Evolutionary conservation across 2,329 filamentous ascomycete species (phyloP).

Genomic region (Volutella citrinella): DNA sequence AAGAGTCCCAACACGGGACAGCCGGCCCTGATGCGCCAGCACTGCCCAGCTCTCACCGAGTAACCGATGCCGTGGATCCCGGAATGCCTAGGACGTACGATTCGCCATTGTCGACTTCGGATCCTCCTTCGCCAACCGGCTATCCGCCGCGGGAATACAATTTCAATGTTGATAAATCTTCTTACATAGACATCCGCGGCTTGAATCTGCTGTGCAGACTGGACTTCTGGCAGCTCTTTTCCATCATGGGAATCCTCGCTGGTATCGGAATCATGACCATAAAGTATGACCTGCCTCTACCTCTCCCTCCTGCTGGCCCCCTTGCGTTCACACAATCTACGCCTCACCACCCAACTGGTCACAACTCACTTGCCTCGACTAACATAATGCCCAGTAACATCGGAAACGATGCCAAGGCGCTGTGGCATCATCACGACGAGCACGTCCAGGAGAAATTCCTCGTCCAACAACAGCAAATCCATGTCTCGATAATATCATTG

Average conservation of each 20-base stretch:
- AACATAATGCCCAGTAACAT: conserved; percentile 67
- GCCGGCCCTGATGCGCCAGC: conserved; percentile 22
- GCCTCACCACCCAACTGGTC: too few relatives aligned
- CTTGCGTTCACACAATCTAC: too few relatives aligned
- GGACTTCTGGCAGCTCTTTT: conserved; percentile 90
- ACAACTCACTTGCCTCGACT: conserved; percentile 2
- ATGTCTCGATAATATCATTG: conserved; percentile 91
- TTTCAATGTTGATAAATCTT: conserved; percentile 67
- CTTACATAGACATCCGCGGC: conserved; percentile 88
- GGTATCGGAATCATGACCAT: conserved; percentile 98
- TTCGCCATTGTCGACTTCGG: conserved; percentile 75
- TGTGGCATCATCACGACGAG: conserved; percentile 84
- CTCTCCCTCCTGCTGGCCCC: not conserved
- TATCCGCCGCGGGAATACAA: too few relatives aligned
- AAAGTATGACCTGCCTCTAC: conserved; percentile 62
- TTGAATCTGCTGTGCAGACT: conserved; percentile 65
- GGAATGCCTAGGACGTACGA: conserved; percentile 59
- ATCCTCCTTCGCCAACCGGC: too few relatives aligned
- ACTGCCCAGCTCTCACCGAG: conserved; percentile 26
- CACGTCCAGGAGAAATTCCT: conserved; percentile 72
- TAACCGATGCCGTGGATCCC: conserved; percentile 20
- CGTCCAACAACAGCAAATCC: conserved; percentile 77
- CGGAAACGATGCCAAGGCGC: conserved; percentile 80
- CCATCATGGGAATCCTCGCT: conserved; percentile 83
- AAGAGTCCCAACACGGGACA: conserved; percentile 14